phyloP scores from a whole-genome alignment of 805 yeast genomes.

The Kazachstania taianensis region DNA sequence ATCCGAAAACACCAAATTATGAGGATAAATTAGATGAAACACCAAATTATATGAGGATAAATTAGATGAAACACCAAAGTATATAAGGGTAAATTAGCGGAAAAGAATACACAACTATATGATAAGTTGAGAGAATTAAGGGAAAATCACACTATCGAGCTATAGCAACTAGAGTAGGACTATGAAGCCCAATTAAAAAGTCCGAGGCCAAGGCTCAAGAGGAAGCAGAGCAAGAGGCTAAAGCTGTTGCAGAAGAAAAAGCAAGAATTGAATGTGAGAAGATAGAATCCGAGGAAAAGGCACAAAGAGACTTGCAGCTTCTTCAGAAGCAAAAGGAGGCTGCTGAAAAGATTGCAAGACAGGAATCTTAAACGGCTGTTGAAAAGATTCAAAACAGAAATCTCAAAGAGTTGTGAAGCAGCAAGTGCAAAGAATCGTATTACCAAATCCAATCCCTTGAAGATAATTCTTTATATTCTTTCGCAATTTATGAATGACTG shows the following conservation, averaged over 20 bases:
- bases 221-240: background rate
- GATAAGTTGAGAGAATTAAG: constrained; percentile 12
- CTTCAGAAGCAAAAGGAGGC: constrained; percentile 1
- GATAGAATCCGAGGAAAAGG: constrained; percentile 17
- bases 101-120: constrained; percentile 20
- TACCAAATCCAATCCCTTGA: background rate
- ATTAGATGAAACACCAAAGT: constrained; percentile 18
- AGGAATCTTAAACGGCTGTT: constrained; percentile 1
- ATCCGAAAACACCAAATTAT: too few relatives aligned
- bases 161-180: constrained; percentile 12
- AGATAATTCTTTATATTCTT: constrained; percentile 5
- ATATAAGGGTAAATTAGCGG: constrained; percentile 17
- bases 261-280: constrained; percentile 11
- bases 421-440: constrained; percentile 4
- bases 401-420: too few relatives aligned
- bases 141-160: constrained; percentile 16
- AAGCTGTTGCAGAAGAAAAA: constrained; percentile 1
- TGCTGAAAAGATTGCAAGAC: background rate
- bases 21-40: constrained; percentile 20
- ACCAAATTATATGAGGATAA: too few relatives aligned
- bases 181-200: constrained; percentile 12
- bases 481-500: constrained; percentile 29
- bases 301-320: constrained; percentile 4
- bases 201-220: constrained; percentile 7
- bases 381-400: too few relatives aligned